A percentile compares a stretch with the other conserved stretches of the same genome.
Evolutionary conservation across 164 flowering plant genomes (phyloP).

Genomic region (Litsea cubeba): DNA sequence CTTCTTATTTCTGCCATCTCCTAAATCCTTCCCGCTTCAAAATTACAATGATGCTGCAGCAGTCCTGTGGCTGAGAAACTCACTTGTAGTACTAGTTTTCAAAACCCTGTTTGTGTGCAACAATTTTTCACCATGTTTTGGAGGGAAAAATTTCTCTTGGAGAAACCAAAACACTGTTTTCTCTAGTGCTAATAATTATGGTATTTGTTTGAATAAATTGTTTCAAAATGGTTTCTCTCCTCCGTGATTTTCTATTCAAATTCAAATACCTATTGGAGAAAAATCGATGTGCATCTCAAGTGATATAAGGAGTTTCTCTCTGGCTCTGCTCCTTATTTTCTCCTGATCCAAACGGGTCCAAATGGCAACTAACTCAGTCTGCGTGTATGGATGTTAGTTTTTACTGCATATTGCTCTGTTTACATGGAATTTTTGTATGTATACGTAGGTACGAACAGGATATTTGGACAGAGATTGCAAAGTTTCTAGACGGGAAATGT

Average conservation of each 20-base stretch:
- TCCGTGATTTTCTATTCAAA: too few species aligned
- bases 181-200: too few species aligned
- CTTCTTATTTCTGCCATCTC: neutral
- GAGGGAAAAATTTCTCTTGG: too few species aligned
- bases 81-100: neutral
- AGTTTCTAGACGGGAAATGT: constrained; percentile 66
- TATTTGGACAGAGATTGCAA: constrained; percentile 85
- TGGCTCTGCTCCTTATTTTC: neutral
- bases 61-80: too few species aligned
- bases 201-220: too few species aligned
- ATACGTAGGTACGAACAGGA: constrained; percentile 55
- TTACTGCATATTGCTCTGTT: neutral
- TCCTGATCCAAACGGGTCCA: too few species aligned
- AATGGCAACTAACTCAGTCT: too few species aligned
- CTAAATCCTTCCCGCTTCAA: neutral
- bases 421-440: neutral
- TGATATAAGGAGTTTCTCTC: neutral
- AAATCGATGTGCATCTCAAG: too few species aligned
- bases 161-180: too few species aligned
- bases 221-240: too few species aligned
- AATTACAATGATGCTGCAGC: neutral
- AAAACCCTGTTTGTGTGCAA: neutral
- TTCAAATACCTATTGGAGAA: too few species aligned
- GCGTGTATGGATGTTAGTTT: neutral
- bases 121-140: neutral